These are phyloP conservation scores for Trypanosomatidae sp. DNA, from an alignment of 208 protist species.

Conservation along the genomic window DNA sequence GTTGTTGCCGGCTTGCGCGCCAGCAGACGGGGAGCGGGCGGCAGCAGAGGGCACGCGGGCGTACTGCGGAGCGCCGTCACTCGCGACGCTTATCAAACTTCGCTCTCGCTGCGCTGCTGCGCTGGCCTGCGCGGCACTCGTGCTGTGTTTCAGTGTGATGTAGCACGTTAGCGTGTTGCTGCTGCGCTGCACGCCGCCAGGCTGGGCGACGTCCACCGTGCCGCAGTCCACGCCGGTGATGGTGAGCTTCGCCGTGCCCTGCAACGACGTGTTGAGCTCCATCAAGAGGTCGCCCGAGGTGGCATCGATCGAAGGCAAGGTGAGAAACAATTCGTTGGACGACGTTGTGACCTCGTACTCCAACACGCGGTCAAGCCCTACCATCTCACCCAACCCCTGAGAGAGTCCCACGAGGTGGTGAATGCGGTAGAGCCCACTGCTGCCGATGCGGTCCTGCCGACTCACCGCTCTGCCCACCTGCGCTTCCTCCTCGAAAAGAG, in stretches of 20 bases:
- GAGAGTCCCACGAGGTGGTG: slow-evolving; percentile 46
- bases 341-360: slow-evolving; percentile 50
- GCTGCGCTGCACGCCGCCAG: slow-evolving; percentile 39
- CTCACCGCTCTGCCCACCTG: slow-evolving; percentile 15
- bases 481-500: slow-evolving; percentile 19
- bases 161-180: slow-evolving; percentile 43
- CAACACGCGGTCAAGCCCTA: slow-evolving; percentile 62
- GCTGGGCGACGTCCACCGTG: slow-evolving; percentile 30
- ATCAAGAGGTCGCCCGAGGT: slow-evolving; percentile 42
- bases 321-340: slow-evolving; percentile 37
- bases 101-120: slow-evolving; percentile 1
- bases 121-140: neutral
- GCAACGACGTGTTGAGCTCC: slow-evolving; percentile 49
- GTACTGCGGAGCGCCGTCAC: neutral
- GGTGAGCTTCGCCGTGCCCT: slow-evolving; percentile 37
- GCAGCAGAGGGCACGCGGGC: slow-evolving; percentile 15
- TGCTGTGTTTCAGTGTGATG: slow-evolving; percentile 25
- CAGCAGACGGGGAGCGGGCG: too few relatives aligned
- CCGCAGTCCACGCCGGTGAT: slow-evolving; percentile 57
- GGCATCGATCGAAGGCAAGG: slow-evolving; percentile 36
- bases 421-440: slow-evolving; percentile 40
- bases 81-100: neutral
- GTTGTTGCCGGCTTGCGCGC: too few relatives aligned
- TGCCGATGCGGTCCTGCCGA: slow-evolving; percentile 30
- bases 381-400: slow-evolving; percentile 51